Percentiles rank a stretch among this genome's conserved stretches.
These are phyloP conservation scores for Hypoxylon sp. DNA, from an alignment of 2,329 filamentous ascomycete genomes.

Conservation along the genomic window DNA sequence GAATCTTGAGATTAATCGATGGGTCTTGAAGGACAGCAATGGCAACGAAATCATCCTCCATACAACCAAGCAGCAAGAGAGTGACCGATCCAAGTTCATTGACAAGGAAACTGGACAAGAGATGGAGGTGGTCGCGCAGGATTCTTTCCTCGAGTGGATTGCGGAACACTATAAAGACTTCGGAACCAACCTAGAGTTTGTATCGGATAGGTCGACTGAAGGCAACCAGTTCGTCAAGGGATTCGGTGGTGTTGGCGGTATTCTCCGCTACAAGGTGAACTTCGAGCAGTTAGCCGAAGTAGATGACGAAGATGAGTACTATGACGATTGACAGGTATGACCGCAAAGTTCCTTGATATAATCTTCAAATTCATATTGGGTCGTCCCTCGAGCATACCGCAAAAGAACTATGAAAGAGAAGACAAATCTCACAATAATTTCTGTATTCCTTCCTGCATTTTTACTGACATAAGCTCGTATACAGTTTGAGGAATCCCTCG, in stretches of 20 bases:
- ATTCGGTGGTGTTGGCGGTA: constrained; percentile 97
- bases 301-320: constrained; percentile 93
- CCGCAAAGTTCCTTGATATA: constrained; percentile 29
- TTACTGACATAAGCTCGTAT: constrained; percentile 81
- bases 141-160: constrained; percentile 99
- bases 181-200: constrained; percentile 94
- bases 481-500: constrained; percentile 77
- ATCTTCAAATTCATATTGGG: constrained; percentile 28
- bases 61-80: constrained; percentile 88
- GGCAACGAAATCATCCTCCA: constrained; percentile 82
- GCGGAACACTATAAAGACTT: constrained; percentile 99
- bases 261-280: constrained; percentile 99
- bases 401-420: constrained; percentile 42
- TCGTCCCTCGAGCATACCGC: constrained; percentile 19
- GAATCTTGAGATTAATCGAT: constrained; percentile 95
- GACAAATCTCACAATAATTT: constrained; percentile 3
- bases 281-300: constrained; percentile 97
- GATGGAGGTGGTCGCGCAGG: constrained; percentile 91
- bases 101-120: constrained; percentile 96
- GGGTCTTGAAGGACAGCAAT: constrained; percentile 83
- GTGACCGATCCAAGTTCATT: constrained; percentile 85
- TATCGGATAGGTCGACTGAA: constrained; percentile 96
- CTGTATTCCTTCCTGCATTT: constrained; percentile 24
- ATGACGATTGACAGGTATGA: constrained; percentile 67
- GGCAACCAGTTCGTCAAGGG: constrained; percentile 99